Evolutionary conservation across 176 grass and related monocot species (phyloP), one percentile per base, ranked within the genome.

Genomic region (Eragrostis nindensis): DNA sequence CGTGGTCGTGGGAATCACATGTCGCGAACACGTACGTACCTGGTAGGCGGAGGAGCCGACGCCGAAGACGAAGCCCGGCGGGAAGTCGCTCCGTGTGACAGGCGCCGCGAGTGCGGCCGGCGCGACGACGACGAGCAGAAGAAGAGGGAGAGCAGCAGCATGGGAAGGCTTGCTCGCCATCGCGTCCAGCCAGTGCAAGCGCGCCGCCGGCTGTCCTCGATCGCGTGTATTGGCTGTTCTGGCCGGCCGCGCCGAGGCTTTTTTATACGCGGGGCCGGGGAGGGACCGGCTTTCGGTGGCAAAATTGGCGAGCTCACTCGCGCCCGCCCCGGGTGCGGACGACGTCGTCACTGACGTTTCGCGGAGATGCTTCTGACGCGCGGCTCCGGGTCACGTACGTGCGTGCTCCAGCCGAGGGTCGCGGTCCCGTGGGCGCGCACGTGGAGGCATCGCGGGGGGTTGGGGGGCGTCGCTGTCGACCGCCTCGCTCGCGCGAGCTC

Each of bases 41-140:
- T 94, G 91, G 86, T 83, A 88, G 24, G 91, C 91, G 8, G 91
- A 94, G 68, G 91, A 76, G 66, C 91, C 91, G 74, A 80, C 88
- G 66, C 88, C 91, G 65, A 94, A 94, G 69, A 94, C 44, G 73
- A 94, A 94, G 0, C 75, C 82, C 13, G 77, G 12, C 0, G 91
- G 91, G 79, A 88, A 94, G 62, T 91, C 91, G 3, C 57, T 48
- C 41, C 49, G 75, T 78, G 85, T 91, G 78, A 94, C 81, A 8
- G 67, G 29, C 38, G 68, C 41, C 6, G 19, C 45, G 8, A 16
- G 12, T 26, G 57, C 67, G 1, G 60, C 14, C 56, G 54, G 27
- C 66, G 1, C 68, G 8, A 18, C 36, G 40, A 21, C 41, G 41
- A 44, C 22, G 4, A 74, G 18, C 3, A 57, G 1, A 0, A 63